Base-by-base conservation (phyloP, 805 yeast genomes). In the Zygosaccharomyces lentus region DNA sequence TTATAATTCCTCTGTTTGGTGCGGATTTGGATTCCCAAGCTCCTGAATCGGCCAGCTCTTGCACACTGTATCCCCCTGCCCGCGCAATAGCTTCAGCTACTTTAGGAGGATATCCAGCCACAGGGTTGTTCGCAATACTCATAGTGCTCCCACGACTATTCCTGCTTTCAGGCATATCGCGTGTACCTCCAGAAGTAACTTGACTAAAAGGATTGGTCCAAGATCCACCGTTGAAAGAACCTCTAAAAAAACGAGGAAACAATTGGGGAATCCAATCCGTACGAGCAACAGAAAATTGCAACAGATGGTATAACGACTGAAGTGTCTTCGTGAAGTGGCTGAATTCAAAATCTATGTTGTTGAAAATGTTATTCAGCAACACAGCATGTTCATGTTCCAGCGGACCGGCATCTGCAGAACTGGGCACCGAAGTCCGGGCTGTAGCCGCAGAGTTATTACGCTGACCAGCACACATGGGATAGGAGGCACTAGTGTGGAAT, bases 161-260 rank as follows among this genome's bases (percentile, higher is more conserved):
- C 6, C 19, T 17, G n/a, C 16, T 43, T 10, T 43, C 49, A 4
- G 52, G 43, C 13, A 56, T 5, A 5, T 8, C 30, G 19, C 2
- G n/a, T 9, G 9, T 9, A 15, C 10, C 16, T 7, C 24, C 17
- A 71, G 61, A 40, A 27, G 53, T 46, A 16, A 50, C 46, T 19
- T 49, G 45, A 52, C 78, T 76, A 53, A 82, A 82, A 21, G 86
- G 87, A 55, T 83, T 84, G 39, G 78, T 75, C 83, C 89, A 84
- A 49, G 82, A 81, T n/a, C 90, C 91, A 13, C 89, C 91, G 54
- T 81, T 81, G 60, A 81, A 84, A 45, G 76, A 78, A 24, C 80
- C 80, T 34, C 75, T 71, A 15, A 85, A 65, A 55, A 84, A 82
- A 48, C 93, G 71, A 7, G 93, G 89, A 52, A 81, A 78, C 2